These are phyloP conservation scores for Candida tallmaniae DNA, from an alignment of 805 yeast species.

Conservation along the genomic window DNA sequence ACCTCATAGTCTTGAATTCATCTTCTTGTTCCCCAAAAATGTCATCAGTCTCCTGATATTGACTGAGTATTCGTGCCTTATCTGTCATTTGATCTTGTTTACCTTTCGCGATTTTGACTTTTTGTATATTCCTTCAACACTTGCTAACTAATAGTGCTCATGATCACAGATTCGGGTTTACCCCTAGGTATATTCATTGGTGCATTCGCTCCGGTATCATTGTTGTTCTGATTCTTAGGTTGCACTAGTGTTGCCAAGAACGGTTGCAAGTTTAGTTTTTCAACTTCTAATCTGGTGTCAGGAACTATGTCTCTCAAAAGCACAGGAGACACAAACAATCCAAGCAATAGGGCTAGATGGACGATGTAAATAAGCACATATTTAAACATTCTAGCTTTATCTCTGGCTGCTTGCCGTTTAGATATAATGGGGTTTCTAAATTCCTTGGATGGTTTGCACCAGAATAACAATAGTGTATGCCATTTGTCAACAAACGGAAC, in stretches of 20 bases:
- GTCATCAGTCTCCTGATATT: constrained; percentile 19
- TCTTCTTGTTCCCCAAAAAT: constrained; percentile 24
- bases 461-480: constrained; percentile 47
- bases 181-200: constrained; percentile 25
- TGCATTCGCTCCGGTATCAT: constrained; percentile 60
- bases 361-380: constrained; percentile 25
- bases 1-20: constrained; percentile 2
- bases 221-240: constrained; percentile 56
- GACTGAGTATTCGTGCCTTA: constrained; percentile 4
- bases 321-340: background rate
- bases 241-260: constrained; percentile 39
- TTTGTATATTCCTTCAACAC: no score
- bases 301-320: background rate
- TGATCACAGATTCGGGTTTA: constrained; percentile 12
- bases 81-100: background rate
- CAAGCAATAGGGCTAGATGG: background rate
- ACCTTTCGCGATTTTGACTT: background rate
- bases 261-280: constrained; percentile 10
- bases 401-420: constrained; percentile 30
- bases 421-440: constrained; percentile 37
- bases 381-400: constrained; percentile 26
- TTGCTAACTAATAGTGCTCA: constrained; percentile 14
- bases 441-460: constrained; percentile 40
- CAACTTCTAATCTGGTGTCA: background rate
- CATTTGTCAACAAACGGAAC: constrained; percentile 45